Base-by-base conservation (phyloP, 768 basidiomycete genomes). In the Pluteus cervinus region DNA sequence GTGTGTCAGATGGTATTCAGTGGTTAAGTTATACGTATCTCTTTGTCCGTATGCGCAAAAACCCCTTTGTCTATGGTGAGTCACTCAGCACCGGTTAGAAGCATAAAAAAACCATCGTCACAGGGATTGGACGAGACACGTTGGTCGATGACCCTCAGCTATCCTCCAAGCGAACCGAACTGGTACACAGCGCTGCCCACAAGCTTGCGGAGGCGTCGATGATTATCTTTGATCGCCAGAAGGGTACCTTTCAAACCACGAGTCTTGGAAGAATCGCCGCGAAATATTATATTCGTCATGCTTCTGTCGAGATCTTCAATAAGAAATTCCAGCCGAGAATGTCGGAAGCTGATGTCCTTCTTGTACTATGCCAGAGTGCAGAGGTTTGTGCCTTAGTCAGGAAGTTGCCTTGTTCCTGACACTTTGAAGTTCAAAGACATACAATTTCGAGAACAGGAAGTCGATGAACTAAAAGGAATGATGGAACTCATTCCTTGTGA, bases 11-110 rank as follows among this genome's bases (percentile, higher is more conserved):
- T 53, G 96, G 81, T 5, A 79, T 94, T 10, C 81, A 81, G 45
- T 99, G 96, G 96, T 65, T 99, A 28, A 89, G 93, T 11, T 99
- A 96, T 56, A 97, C 96, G 2, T 99, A 98, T 56, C 75, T 98
- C 21, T 91, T 87, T 53, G 92, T 97, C 7, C 76, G 94, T 37
- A 94, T 98, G 92, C 71, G 77, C 32, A 87, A 85, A 55, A 94
- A 92, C 50, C 93, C 94, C 3, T 78, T 79, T 49, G 60, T 81
- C 33, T 93, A 94, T 52, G 90, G 90, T 87, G 44, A 38, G 66
- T 55, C 11, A 22, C n/a, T n/a, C n/a, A n/a, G n/a, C n/a, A n/a
- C n/a, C n/a, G n/a, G n/a, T n/a, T n/a, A n/a, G n/a, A n/a, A n/a
- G n/a, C n/a, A n/a, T n/a, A n/a, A n/a, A n/a, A n/a, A n/a, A n/a